phyloP scores from a whole-genome alignment of 768 basidiomycete species.

The Coprinellus micaceus region DNA sequence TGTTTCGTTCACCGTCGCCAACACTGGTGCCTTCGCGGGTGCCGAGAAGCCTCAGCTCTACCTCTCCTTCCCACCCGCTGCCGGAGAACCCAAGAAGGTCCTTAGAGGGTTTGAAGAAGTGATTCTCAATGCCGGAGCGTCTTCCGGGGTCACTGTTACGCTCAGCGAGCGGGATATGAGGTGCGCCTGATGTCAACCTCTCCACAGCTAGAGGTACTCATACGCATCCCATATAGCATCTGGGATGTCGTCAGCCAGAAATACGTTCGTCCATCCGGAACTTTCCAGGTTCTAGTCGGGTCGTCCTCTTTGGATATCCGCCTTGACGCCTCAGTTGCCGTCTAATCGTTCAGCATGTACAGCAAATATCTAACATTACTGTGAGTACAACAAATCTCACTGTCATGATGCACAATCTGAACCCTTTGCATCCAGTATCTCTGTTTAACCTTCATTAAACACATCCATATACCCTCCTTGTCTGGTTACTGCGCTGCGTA shows the following conservation, averaged over 20 bases:
- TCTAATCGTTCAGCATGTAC: slow-evolving; percentile 3
- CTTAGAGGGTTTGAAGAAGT: slow-evolving; percentile 52
- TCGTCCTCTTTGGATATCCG: slow-evolving; percentile 48
- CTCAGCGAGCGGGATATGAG: slow-evolving; percentile 43
- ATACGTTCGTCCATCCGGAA: slow-evolving; percentile 49
- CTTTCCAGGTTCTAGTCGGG: slow-evolving; percentile 51
- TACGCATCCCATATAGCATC: slow-evolving; percentile 26
- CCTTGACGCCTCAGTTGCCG: slow-evolving; percentile 31
- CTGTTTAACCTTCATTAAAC: too few relatives aligned
- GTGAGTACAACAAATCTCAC: not conserved
- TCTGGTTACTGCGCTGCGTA: too few relatives aligned
- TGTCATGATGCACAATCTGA: too few relatives aligned
- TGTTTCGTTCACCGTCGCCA: slow-evolving; percentile 43
- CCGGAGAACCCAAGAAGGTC: slow-evolving; percentile 47
- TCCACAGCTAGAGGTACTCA: too few relatives aligned
- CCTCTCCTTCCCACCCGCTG: slow-evolving; percentile 42
- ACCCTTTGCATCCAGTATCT: too few relatives aligned
- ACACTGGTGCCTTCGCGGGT: slow-evolving; percentile 47
- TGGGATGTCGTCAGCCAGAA: slow-evolving; percentile 54
- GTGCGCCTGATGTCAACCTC: slow-evolving; percentile 22
- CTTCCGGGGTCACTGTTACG: slow-evolving; percentile 31
- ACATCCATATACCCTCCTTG: too few relatives aligned
- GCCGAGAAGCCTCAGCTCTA: slow-evolving; percentile 55
- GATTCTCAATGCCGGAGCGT: slow-evolving; percentile 33
- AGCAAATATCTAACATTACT: not conserved